Evolutionary conservation across 2,329 filamentous ascomycete species (phyloP).

Genomic region (Exophiala xenobiotica): DNA sequence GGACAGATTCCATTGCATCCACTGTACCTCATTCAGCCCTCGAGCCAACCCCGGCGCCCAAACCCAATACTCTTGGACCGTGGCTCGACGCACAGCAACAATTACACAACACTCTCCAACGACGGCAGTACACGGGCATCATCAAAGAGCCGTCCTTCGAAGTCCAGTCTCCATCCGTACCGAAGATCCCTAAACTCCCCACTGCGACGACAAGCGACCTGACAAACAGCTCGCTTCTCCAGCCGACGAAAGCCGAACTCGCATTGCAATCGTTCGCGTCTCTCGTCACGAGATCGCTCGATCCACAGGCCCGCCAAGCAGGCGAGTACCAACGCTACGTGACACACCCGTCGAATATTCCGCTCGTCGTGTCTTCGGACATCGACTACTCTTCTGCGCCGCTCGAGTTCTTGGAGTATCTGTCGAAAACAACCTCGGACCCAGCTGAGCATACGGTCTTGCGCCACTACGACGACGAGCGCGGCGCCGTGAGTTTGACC

Average conservation of each 20-base stretch:
- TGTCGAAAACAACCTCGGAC: conserved; percentile 46
- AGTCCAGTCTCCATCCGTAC: conserved; percentile 27
- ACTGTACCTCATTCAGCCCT: conserved; percentile 15
- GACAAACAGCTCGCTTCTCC: conserved; percentile 46
- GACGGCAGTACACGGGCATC: conserved; percentile 46
- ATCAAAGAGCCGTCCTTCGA: conserved; percentile 54
- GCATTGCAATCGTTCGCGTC: conserved; percentile 67
- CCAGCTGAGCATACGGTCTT: conserved; percentile 21
- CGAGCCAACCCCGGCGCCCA: conserved; percentile 25
- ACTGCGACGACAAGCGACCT: conserved; percentile 32
- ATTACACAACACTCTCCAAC: conserved; percentile 32
- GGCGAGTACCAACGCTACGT: conserved; percentile 93
- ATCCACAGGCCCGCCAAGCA: conserved; percentile 72
- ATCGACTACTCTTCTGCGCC: conserved; percentile 35
- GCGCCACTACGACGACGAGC: conserved; percentile 59
- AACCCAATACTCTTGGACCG: conserved; percentile 34
- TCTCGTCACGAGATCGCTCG: conserved; percentile 79
- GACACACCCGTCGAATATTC: conserved; percentile 81
- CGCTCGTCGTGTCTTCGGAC: conserved; percentile 57
- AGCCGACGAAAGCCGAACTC: conserved; percentile 82
- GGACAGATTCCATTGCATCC: conserved; percentile 28
- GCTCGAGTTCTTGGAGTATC: conserved; percentile 74
- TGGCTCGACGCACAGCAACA: conserved; percentile 38
- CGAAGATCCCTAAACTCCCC: conserved; percentile 27
- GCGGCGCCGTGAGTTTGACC: conserved; percentile 36